Evolutionary conservation across 2,329 filamentous ascomycete genomes (phyloP), one percentile per base, ranked within the genome.

Genomic region (Bipolaris bicolor): DNA sequence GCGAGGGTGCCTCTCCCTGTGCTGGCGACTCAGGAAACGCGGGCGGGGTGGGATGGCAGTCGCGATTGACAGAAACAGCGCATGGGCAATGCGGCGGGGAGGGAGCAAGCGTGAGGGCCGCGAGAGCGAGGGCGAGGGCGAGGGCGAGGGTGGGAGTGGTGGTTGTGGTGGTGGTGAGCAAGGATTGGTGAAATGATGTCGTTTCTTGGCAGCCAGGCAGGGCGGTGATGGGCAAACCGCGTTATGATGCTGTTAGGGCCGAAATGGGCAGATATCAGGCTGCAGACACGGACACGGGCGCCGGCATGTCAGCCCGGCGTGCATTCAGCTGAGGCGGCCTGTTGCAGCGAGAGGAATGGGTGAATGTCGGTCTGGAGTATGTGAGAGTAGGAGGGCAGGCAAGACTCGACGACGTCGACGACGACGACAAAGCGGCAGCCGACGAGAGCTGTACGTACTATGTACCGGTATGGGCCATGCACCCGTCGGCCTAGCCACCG

Each of bases 141-240:
- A 43, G 40, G 20, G 20, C 20, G 11, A 26, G 39, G 40, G 13
- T 24, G 40, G 29, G 29, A 31, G 29, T 31, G 50, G 20, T 43
- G 58, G 58, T 52, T 56, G 29, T 31, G 50, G 20, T 43, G 60
- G 58, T 52, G 58, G 52, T 44, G 60, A 49, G 44, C 50, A 55
- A 58, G 43, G 58, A 55, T 55, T 47, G 45, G 44, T 56, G 60
- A 46, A 49, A 70, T 70, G 66, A 69, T 69, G 66, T 70, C 57
- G 59, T 66, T 57, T 45, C 63, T 69, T 68, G 66, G 65, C 64
- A 36, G 45, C 45, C 39, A 49, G 52, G 52, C 49, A 40, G 37
- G 33, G 31, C 41, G 57, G 50, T 49, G 58, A 65, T 61, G 43
- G 63, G 61, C 60, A 53, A 63, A 53, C 53, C 29, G 29, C 29